phyloP scores from a whole-genome alignment of 2,329 filamentous ascomycete genomes.

The Pseudocercospora fuligena region DNA sequence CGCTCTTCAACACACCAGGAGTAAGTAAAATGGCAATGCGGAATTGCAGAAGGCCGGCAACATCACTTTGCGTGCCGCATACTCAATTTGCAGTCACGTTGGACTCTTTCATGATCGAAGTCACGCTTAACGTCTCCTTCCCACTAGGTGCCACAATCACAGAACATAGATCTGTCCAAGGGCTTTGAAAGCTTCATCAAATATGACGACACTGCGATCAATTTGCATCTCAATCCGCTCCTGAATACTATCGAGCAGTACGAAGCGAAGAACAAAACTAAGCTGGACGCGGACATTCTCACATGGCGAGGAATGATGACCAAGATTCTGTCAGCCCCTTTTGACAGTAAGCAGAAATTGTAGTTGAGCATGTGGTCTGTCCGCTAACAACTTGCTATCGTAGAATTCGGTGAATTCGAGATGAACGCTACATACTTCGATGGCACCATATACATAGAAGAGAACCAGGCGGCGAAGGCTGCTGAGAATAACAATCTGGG shows the following conservation, averaged over 20 bases:
- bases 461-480: conserved; percentile 77
- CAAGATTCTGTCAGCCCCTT: conserved; percentile 89
- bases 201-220: conserved; percentile 77
- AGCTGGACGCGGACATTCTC: conserved; percentile 71
- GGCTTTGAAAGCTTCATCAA: conserved; percentile 79
- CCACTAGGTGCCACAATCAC: conserved; percentile 25
- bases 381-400: background rate
- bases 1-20: conserved; percentile 39
- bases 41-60: background rate
- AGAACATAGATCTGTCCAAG: conserved; percentile 71
- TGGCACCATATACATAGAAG: conserved; percentile 83
- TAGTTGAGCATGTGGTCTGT: background rate
- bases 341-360: conserved; percentile 57
- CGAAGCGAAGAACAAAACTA: conserved; percentile 64
- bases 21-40: background rate
- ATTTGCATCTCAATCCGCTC: conserved; percentile 86
- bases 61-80: too few species aligned
- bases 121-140: background rate
- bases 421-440: conserved; percentile 95
- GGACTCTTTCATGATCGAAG: background rate
- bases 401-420: conserved; percentile 79
- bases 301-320: conserved; percentile 99
- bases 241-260: conserved; percentile 74
- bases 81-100: too few species aligned
- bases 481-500: conserved; percentile 59